Percentiles rank a stretch among this genome's conserved stretches.
Evolutionary conservation across 176 grass and related monocot species (phyloP).

Genomic region (Paspalum vaginatum): DNA sequence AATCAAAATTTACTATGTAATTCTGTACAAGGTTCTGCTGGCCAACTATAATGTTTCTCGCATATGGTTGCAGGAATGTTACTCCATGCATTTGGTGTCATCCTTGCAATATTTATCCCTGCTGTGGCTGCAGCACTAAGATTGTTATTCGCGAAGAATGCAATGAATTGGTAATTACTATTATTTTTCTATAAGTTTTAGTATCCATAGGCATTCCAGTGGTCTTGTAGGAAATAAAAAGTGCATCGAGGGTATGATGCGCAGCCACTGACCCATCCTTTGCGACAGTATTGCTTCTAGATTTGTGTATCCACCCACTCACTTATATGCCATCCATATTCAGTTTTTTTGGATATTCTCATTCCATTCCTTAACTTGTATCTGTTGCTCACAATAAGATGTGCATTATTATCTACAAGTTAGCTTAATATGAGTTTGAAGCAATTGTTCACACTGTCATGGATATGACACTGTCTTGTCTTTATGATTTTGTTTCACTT

Average conservation of each 20-base stretch:
- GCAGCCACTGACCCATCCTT: background rate
- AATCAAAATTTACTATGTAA: conserved; percentile 11
- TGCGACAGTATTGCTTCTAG: background rate
- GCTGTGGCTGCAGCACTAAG: conserved; percentile 71
- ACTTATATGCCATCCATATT: background rate
- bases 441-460: background rate
- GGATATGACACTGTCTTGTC: background rate
- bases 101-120: conserved; percentile 81
- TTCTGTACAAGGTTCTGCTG: conserved; percentile 5
- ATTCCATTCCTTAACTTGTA: conserved; percentile 1
- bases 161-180: conserved; percentile 91
- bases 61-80: conserved; percentile 76
- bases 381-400: background rate
- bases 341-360: conserved; percentile 4
- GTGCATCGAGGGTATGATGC: background rate
- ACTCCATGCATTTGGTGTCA: conserved; percentile 72
- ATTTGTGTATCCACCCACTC: background rate
- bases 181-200: conserved; percentile 29
- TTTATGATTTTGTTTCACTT: conserved; percentile 16
- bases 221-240: background rate
- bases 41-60: conserved; percentile 38
- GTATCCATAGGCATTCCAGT: background rate
- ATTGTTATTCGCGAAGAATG: conserved; percentile 86
- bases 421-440: background rate
- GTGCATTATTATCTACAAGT: conserved; percentile 22